Percentiles rank a stretch among this genome's conserved stretches.
These are phyloP conservation scores for Colletotrichum karsti DNA, from an alignment of 2,329 filamentous ascomycete genomes.

Conservation along the genomic window DNA sequence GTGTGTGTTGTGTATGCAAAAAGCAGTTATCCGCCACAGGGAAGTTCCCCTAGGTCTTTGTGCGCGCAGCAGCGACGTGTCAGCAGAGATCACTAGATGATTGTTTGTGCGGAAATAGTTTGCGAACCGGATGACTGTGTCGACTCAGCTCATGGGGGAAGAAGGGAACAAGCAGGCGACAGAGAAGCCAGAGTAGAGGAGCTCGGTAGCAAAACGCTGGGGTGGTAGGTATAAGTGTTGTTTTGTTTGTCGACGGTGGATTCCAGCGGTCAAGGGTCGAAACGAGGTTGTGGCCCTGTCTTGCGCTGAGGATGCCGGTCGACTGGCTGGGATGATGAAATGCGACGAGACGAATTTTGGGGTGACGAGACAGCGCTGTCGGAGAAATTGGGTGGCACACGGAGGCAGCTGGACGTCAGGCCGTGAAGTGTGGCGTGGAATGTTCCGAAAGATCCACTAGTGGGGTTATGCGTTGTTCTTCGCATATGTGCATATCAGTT, in stretches of 20 bases:
- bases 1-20: neutral
- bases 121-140: conserved; percentile 33
- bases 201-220: neutral
- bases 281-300: neutral
- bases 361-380: neutral
- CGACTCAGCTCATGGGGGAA: conserved; percentile 30
- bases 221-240: neutral
- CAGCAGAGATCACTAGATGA: conserved; percentile 28
- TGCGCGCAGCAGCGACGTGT: conserved; percentile 29
- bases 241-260: neutral
- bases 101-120: conserved; percentile 26
- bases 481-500: neutral
- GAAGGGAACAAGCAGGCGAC: neutral
- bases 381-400: conserved; percentile 14
- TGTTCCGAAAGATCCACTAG: conserved; percentile 5
- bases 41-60: conserved; percentile 27
- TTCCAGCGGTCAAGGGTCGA: conserved; percentile 27
- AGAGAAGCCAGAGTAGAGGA: conserved; percentile 8
- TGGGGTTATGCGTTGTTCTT: neutral
- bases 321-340: conserved; percentile 9
- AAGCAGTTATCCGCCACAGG: conserved; percentile 28
- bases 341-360: conserved; percentile 19
- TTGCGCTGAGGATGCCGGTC: neutral
- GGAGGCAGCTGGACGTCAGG: no score
- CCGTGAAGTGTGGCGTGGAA: conserved; percentile 8